Evolutionary conservation across 768 basidiomycete genomes (phyloP), one percentile per base, ranked within the genome.

Genomic region (Mycena filopes): DNA sequence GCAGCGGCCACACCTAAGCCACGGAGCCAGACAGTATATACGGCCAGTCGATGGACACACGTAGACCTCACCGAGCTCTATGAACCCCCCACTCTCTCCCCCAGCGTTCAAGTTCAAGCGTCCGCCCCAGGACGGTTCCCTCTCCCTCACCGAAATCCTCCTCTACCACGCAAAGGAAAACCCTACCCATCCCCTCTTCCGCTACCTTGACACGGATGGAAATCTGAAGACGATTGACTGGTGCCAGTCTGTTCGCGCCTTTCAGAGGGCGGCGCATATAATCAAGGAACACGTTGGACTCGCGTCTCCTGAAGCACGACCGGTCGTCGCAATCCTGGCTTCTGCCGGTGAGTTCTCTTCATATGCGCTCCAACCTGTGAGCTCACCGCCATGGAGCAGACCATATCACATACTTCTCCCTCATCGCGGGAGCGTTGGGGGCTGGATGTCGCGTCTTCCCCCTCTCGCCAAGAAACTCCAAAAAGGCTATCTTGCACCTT

Each of bases 311-410:
- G 46, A 18, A 12, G n/a, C 9, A 20, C 56, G 56, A 3, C 56
- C 56, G 11, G 56, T 58, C n/a, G 26, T 58, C 15, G 56, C 36
- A 5, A 58, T 58, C 16, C 45, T 58, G 7, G 56, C 45, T 23
- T 40, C 56, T 26, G 16, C 23, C 11, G 56, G 56, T 58, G 2
- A 18, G 45, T 38, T 42, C 16, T 33, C 4, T 23, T n/a, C n/a
- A n/a, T n/a, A n/a, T n/a, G n/a, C n/a, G n/a, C n/a, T n/a, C n/a
- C n/a, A n/a, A n/a, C n/a, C n/a, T n/a, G n/a, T n/a, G n/a, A n/a
- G n/a, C n/a, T n/a, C n/a, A n/a, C n/a, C n/a, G n/a, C n/a, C n/a
- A n/a, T n/a, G n/a, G n/a, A n/a, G n/a, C n/a, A 60, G 58, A 60
- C 26, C 58, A 60, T 7, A 60, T 49, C 48, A 50, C 48, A 1